A percentile compares a stretch with the other conserved stretches of the same genome.
Evolutionary conservation across 306 rosid genomes (phyloP).

Genomic region (Boehmeria nivea): DNA sequence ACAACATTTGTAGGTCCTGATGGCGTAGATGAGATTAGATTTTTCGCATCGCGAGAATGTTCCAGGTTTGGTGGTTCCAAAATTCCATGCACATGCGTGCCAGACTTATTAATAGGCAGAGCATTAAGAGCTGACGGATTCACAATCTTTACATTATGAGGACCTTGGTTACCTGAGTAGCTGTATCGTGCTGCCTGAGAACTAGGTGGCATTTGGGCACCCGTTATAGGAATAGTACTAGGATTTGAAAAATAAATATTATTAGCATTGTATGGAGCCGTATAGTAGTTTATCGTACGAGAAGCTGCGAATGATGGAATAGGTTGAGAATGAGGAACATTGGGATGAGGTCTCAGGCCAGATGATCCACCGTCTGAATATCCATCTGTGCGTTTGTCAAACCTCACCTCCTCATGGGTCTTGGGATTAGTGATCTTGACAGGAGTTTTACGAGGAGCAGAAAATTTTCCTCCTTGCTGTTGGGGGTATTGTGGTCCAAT

Average conservation of each 20-base stretch:
- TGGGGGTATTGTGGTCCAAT: slow-evolving; percentile 53
- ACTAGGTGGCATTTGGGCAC: slow-evolving; percentile 51
- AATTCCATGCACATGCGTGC: slow-evolving; percentile 34
- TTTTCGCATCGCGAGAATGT: slow-evolving; percentile 43
- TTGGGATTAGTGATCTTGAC: slow-evolving; percentile 96
- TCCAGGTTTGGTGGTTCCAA: slow-evolving; percentile 43
- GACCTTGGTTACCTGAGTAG: slow-evolving; percentile 51
- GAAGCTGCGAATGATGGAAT: slow-evolving; percentile 43
- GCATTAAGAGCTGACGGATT: slow-evolving; percentile 40
- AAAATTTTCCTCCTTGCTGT: slow-evolving; percentile 74
- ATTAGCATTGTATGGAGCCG: slow-evolving; percentile 36
- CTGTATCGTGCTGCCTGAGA: slow-evolving; percentile 61
- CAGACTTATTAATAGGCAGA: slow-evolving; percentile 42
- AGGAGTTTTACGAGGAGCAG: slow-evolving; percentile 58
- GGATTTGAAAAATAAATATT: slow-evolving; percentile 38
- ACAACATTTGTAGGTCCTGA: slow-evolving; percentile 34
- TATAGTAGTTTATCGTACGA: slow-evolving; percentile 46
- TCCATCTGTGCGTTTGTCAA: slow-evolving; percentile 66
- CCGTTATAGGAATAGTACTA: slow-evolving; percentile 53
- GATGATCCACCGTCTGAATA: slow-evolving; percentile 58
- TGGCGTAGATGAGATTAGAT: no score
- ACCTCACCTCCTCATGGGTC: slow-evolving; percentile 79
- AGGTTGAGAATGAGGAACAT: slow-evolving; percentile 59
- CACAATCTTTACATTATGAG: slow-evolving; percentile 40
- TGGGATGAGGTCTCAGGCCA: slow-evolving; percentile 53